Percentiles rank a stretch among this genome's conserved stretches.
These are phyloP conservation scores for Cardiospermum halicacabum DNA, from an alignment of 345 rosid species.

Conservation along the genomic window DNA sequence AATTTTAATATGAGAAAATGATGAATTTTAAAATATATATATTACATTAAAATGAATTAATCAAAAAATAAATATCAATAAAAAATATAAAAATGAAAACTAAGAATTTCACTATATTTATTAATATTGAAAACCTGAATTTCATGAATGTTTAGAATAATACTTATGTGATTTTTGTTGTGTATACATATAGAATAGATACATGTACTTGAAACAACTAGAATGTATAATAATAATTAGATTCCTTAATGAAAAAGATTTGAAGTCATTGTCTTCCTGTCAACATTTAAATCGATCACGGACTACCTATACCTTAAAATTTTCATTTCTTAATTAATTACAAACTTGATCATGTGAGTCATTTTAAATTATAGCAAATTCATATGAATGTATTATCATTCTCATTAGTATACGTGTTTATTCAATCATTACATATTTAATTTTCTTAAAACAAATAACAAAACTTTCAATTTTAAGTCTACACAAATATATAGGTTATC, in stretches of 20 bases:
- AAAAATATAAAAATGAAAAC: no score
- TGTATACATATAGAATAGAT: neutral
- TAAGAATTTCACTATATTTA: no score
- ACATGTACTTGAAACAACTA: neutral
- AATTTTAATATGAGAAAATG: no score
- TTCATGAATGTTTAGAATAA: no score
- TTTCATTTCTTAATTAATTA: neutral
- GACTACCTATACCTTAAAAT: neutral
- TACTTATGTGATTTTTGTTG: no score
- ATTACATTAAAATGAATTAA: no score
- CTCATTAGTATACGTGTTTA: neutral
- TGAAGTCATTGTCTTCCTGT: neutral
- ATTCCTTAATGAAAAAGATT: neutral
- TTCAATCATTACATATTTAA: no score
- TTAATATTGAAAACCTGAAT: no score
- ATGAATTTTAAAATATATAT: no score
- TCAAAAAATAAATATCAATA: no score
- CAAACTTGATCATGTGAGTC: neutral
- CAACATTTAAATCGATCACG: neutral
- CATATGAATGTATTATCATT: neutral
- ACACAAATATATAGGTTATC: conserved; percentile 1
- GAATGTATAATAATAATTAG: neutral
- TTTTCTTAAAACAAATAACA: neutral
- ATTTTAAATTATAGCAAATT: neutral
- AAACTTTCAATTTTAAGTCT: neutral